Conservation (phyloP, 768 basidiomycete species). For the Suillus variegatus region DNA sequence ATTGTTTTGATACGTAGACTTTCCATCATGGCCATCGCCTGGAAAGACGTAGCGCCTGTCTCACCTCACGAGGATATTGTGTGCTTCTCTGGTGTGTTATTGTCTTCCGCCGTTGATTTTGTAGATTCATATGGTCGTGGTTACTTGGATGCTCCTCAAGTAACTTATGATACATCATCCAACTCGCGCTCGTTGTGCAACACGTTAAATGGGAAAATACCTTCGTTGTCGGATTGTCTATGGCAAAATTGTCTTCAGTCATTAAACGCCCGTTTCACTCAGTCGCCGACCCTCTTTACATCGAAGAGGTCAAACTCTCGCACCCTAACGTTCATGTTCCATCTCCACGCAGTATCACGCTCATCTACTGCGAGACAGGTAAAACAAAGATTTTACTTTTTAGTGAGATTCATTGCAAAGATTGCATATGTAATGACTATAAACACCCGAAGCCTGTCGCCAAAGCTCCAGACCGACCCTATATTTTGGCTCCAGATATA, state of each 20-base stretch:
- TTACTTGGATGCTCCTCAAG: constrained; percentile 78
- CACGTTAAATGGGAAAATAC: constrained; percentile 75
- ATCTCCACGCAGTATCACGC: too few relatives aligned
- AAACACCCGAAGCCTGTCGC: too few relatives aligned
- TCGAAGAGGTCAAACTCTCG: not conserved
- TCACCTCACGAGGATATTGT: constrained; percentile 65
- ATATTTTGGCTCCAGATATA: too few relatives aligned
- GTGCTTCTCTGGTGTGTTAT: constrained; percentile 62
- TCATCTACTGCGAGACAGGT: too few relatives aligned
- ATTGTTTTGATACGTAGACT: constrained; percentile 78
- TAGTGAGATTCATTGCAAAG: too few relatives aligned
- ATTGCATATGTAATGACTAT: too few relatives aligned
- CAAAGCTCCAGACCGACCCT: too few relatives aligned
- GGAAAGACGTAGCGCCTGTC: constrained; percentile 73
- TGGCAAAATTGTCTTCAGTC: constrained; percentile 43
- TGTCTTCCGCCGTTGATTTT: not conserved
- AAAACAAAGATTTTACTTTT: too few relatives aligned
- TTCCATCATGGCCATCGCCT: constrained; percentile 73
- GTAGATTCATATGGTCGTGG: constrained; percentile 81
- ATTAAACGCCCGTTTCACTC: not conserved
- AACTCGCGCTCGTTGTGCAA: constrained; percentile 83
- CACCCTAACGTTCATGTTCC: too few relatives aligned
- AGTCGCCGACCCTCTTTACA: not conserved
- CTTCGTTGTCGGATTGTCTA: constrained; percentile 75
- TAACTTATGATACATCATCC: constrained; percentile 67